Evolutionary conservation across 495 filamentous ascomycete species (phyloP).

Genomic region (Hypoxylon cercidicola): DNA sequence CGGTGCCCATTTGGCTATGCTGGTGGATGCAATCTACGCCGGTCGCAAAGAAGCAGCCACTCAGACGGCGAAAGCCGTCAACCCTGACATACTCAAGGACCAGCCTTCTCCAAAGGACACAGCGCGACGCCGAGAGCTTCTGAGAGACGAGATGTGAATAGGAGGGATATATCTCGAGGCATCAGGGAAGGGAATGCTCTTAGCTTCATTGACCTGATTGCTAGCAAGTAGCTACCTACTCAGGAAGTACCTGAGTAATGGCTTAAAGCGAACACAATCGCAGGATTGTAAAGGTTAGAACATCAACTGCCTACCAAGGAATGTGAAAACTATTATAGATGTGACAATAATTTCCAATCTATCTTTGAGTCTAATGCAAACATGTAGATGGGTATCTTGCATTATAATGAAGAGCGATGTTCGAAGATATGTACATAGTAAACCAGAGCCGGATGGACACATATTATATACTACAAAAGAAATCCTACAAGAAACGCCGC

Average conservation of each 20-base stretch:
- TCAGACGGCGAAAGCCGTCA: slow-evolving; percentile 9
- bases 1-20: slow-evolving; percentile 36
- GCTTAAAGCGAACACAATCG: not conserved
- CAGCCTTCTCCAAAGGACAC: not conserved
- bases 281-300: not conserved
- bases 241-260: too few relatives aligned
- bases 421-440: slow-evolving; percentile 9
- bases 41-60: slow-evolving; percentile 34
- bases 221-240: not conserved
- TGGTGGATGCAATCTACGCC: slow-evolving; percentile 33
- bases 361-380: not conserved
- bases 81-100: not conserved
- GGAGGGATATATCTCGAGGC: not conserved
- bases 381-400: not conserved
- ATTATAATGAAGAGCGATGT: not conserved
- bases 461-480: slow-evolving; percentile 2
- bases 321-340: not conserved
- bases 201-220: not conserved
- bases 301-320: not conserved
- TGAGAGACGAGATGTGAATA: not conserved
- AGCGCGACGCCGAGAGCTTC: not conserved
- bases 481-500: not conserved
- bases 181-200: not conserved
- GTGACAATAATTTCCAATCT: not conserved
- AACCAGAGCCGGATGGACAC: slow-evolving; percentile 15